Evolutionary conservation across 2,329 filamentous ascomycete genomes (phyloP), one percentile per base, ranked within the genome.

Genomic region (Ceratocystis diversiconidia): DNA sequence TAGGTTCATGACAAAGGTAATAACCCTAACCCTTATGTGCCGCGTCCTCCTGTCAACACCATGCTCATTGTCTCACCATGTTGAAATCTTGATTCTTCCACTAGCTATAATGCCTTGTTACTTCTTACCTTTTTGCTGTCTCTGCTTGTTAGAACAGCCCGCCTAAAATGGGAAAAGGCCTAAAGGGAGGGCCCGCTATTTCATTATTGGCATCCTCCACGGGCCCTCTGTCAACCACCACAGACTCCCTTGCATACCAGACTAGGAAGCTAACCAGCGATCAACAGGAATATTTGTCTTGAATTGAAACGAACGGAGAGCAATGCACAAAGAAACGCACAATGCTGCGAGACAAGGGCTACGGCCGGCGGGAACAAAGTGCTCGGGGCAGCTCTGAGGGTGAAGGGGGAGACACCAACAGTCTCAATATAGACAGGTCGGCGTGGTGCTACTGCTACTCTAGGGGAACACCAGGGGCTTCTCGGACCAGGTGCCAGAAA

Each of bases 191-290:
- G 32, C 10, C 36, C 4, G 36, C 12, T 41, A 12, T 41, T 10
- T 5, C 17, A 59, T 59, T 36, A 59, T 59, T 59, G 55, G 55
- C 55, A 59, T 59, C 28, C 15, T 36, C 30, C 32, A 25, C 48
- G 25, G 8, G 48, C 48, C 19, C 22, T 52, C 36, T 41, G 3
- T 41, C 36, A 12, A 41, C 36, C 10, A 41, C 36, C 10, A 8
- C 17, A 59, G 28, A 8, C 55, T 59, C 55, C 55, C 55, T 59
- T 59, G 15, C 28, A 59, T 59, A 32, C 55, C 55, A 59, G 55
- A 59, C 28, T 32, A 15, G 25, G n/a, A 17, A 30, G 30, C 55
- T 30, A 30, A n/a, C 15, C 30, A 59, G 55, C 17, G 15, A 59
- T 28, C 30, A 50, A 30, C 55, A 30, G 55, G 55, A 59, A 32